phyloP scores from a whole-genome alignment of 108 stramenopile species.

The Pseudonitzschia multistriata region DNA sequence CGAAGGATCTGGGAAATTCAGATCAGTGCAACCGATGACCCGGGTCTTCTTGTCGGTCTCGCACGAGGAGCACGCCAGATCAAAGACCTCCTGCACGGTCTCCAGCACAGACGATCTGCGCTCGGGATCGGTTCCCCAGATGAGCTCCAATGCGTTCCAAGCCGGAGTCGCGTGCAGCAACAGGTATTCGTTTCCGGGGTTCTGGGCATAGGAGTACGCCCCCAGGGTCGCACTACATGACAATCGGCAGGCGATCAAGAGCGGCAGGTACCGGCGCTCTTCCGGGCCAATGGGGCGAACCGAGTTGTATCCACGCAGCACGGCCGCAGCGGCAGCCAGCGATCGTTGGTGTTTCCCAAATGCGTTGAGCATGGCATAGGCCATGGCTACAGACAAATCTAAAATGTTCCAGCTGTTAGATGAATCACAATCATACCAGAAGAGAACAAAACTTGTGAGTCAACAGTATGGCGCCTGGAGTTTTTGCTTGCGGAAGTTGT shows the following conservation, averaged over 20 bases:
- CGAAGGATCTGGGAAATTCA: slow-evolving; percentile 73
- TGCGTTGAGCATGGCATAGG: slow-evolving; percentile 76
- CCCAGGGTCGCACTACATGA: slow-evolving; percentile 80
- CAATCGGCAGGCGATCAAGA: slow-evolving; percentile 72
- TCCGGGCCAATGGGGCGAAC: slow-evolving; percentile 57
- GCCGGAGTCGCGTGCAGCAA: slow-evolving; percentile 83
- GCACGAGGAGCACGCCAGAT: slow-evolving; percentile 41
- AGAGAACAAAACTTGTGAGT: slow-evolving; percentile 17
- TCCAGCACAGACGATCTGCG: slow-evolving; percentile 28
- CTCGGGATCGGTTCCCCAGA: slow-evolving; percentile 67
- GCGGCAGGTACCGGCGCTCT: slow-evolving; percentile 70
- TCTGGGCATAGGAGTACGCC: slow-evolving; percentile 72
- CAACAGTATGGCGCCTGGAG: background rate
- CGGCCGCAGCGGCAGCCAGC: slow-evolving; percentile 75
- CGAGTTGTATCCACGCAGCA: slow-evolving; percentile 72
- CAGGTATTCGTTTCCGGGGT: slow-evolving; percentile 82
- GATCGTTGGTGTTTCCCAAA: slow-evolving; percentile 65
- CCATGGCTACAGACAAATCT: slow-evolving; percentile 82
- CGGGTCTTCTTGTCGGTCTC: slow-evolving; percentile 23
- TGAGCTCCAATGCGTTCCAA: slow-evolving; percentile 74
- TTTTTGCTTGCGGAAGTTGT: background rate
- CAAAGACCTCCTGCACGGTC: slow-evolving; percentile 52
- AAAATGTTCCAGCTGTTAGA: slow-evolving; percentile 75
- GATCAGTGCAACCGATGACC: slow-evolving; percentile 54
- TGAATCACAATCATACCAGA: slow-evolving; percentile 3